Conservation (phyloP, 371 early-diverging fungal genomes). For the Apophysomyces elegans region DNA sequence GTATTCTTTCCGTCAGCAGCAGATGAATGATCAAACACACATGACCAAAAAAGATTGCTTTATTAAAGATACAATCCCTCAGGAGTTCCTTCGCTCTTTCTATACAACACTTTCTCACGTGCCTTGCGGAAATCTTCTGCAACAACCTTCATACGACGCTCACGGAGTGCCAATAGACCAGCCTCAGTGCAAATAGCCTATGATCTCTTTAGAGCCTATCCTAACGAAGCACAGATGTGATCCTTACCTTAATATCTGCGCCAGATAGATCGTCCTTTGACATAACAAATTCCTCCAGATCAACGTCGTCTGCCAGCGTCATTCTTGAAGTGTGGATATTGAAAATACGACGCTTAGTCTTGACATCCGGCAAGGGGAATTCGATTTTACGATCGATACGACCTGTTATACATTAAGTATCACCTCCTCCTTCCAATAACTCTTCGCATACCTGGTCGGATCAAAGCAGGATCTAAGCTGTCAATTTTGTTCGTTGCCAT, state of each 20-base stretch:
- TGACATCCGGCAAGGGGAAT: constrained; percentile 99
- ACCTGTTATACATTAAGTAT: constrained; percentile 28
- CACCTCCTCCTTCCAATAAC: not conserved
- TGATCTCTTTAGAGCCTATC: not conserved
- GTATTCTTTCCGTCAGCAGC: constrained; percentile 63
- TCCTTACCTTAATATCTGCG: constrained; percentile 95
- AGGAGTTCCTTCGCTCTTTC: constrained; percentile 98
- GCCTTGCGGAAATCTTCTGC: constrained; percentile 99
- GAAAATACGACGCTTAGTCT: constrained; percentile 99
- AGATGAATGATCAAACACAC: constrained; percentile 60
- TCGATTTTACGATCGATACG: constrained; percentile 99
- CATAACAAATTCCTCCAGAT: constrained; percentile 98
- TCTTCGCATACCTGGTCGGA: constrained; percentile 81
- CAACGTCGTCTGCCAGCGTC: constrained; percentile 97
- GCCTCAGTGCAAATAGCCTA: constrained; percentile 99
- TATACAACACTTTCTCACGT: constrained; percentile 98
- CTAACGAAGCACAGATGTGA: not conserved
- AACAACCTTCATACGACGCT: constrained; percentile 98
- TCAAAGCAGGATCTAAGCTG: constrained; percentile 98
- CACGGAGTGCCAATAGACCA: constrained; percentile 98
- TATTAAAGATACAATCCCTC: constrained; percentile 92
- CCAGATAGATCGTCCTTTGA: constrained; percentile 99
- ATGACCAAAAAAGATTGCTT: constrained; percentile 56
- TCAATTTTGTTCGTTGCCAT: constrained; percentile 99
- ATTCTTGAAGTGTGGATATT: constrained; percentile 98